Evolutionary conservation across 192 early-diverging fungal species (phyloP), one percentile per base, ranked within the genome.

Genomic region (Entrophospora sp.): DNA sequence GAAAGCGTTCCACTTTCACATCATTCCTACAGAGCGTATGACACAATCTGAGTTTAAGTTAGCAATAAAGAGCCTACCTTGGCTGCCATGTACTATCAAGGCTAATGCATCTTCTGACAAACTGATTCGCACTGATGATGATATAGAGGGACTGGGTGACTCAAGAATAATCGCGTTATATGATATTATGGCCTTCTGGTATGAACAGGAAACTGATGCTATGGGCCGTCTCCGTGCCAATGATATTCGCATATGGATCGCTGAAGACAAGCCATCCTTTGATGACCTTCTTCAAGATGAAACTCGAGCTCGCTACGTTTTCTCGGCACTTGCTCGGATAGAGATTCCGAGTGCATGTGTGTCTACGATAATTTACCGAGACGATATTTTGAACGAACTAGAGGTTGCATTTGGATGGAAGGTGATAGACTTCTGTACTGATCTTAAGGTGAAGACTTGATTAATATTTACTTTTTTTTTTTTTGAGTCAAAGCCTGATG

Each of bases 181-280:
- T 31, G 28, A 3, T 13, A 25, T 34, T n/a, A 53, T 53, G 51
- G 51, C 28, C 28, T 31, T 53, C 10, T 53, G 30, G 51, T 2
- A 53, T 3, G 30, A 0, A 7, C 25, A 53, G 16, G 16, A 25
- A 53, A 34, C 30, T 25, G 16, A 16, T 30, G 3, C 24, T 2
- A 52, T 52, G 49, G 49, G 31, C 28, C 30, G 27, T n/a, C 30
- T 52, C 31, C 28, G 18, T 7, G 51, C 51, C 25, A 53, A 53
- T 31, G 51, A 53, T 34, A 53, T 53, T 53, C 51, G 31, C 14
- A 53, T 30, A 34, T 53, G 51, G 51, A 53, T 53, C 13, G 12
- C 12, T 6, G 2, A 31, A n/a, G 30, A 53, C 7, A 53, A 52
- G 31, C 28, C 51, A 34, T 53, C 51, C 8, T 53, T 53, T 31